Evolutionary conservation across 768 basidiomycete species (phyloP).

Genomic region (Podaxis sp.): DNA sequence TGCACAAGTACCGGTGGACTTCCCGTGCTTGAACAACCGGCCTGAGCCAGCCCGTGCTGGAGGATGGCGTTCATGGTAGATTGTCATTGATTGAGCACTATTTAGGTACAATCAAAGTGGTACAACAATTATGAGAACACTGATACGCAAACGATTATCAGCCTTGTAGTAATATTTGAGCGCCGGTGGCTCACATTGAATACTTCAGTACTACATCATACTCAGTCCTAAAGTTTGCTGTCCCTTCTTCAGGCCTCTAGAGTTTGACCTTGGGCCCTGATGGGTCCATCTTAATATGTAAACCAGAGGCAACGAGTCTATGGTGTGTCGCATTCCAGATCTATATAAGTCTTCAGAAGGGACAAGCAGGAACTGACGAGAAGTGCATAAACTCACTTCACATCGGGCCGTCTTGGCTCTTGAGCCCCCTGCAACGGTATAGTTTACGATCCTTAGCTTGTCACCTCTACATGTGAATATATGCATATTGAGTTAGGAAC

Average conservation of each 20-base stretch:
- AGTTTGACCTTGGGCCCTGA: slow-evolving; percentile 23
- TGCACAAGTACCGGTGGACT: too few species aligned
- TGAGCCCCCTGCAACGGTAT: slow-evolving; percentile 49
- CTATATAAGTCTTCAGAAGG: slow-evolving; percentile 27
- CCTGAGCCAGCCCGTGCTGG: too few species aligned
- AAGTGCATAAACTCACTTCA: slow-evolving; percentile 36
- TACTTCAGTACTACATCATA: not conserved
- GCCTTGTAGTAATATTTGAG: too few species aligned
- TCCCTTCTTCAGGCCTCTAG: not conserved
- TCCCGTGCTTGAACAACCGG: too few species aligned
- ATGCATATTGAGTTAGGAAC: not conserved
- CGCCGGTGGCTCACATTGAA: not conserved
- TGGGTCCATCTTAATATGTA: slow-evolving; percentile 56
- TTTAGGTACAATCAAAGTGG: too few species aligned
- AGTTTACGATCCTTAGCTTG: slow-evolving; percentile 49
- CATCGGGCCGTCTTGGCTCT: slow-evolving; percentile 48
- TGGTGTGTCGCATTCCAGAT: slow-evolving; percentile 57
- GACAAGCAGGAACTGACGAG: not conserved
- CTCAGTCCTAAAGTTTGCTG: not conserved
- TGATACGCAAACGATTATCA: too few species aligned
- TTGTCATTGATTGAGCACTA: too few species aligned
- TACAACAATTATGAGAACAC: too few species aligned
- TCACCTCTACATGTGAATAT: slow-evolving; percentile 38
- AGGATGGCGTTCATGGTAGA: too few species aligned
- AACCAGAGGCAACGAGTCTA: slow-evolving; percentile 53